Conservation (phyloP, 768 basidiomycete genomes). For the Daedaleopsis sinensis region DNA sequence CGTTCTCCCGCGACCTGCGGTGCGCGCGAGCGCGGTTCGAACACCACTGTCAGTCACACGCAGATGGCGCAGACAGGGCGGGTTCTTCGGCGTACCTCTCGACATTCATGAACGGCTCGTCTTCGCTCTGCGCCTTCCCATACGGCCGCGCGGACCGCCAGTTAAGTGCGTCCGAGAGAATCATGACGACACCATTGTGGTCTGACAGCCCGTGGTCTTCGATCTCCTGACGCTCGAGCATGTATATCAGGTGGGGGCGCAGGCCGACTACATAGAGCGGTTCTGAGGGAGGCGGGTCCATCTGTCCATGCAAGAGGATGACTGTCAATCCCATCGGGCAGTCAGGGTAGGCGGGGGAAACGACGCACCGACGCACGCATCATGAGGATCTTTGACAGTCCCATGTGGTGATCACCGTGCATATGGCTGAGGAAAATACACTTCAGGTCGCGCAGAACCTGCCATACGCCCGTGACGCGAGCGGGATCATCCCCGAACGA, state of each 20-base stretch:
- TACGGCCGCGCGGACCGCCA: slow-evolving; percentile 44
- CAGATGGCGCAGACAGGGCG: not conserved
- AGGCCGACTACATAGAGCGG: slow-evolving; percentile 76
- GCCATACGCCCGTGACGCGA: slow-evolving; percentile 46
- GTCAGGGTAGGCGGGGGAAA: slow-evolving; percentile 5
- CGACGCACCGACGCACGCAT: slow-evolving; percentile 65
- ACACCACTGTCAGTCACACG: not conserved
- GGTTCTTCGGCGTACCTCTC: slow-evolving; percentile 2
- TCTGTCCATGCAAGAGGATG: slow-evolving; percentile 40
- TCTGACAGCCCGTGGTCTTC: slow-evolving; percentile 68
- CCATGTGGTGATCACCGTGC: slow-evolving; percentile 93
- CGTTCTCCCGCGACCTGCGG: slow-evolving; percentile 47
- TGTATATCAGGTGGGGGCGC: slow-evolving; percentile 59
- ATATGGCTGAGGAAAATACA: slow-evolving; percentile 89
- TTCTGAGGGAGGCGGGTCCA: slow-evolving; percentile 58
- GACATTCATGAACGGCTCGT: slow-evolving; percentile 25
- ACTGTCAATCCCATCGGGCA: not conserved
- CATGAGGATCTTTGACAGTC: slow-evolving; percentile 72
- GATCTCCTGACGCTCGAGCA: slow-evolving; percentile 72
- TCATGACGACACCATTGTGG: slow-evolving; percentile 53
- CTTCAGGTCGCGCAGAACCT: slow-evolving; percentile 68
- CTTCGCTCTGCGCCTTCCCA: not conserved
- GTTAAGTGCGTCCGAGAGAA: slow-evolving; percentile 57
- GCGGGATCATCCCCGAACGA: slow-evolving; percentile 62
- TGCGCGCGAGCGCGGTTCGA: not conserved